Percentiles rank a stretch among this genome's conserved stretches.
These are phyloP conservation scores for Ichthyophthirius multifiliis DNA, from an alignment of 169 alveolate species.

Conservation along the genomic window DNA sequence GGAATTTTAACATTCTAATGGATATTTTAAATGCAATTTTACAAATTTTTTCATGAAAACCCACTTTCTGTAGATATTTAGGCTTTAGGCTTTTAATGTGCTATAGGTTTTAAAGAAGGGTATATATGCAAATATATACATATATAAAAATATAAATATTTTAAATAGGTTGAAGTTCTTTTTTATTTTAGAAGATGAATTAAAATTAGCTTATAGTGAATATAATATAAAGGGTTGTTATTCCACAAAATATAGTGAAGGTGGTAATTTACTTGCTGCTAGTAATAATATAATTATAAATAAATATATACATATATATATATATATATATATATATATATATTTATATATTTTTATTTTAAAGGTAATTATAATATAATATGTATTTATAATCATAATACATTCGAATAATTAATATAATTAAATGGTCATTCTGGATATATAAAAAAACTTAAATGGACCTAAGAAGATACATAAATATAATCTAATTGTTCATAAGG, in stretches of 20 bases:
- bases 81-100: conserved; percentile 31
- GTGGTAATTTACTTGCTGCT: conserved; percentile 6
- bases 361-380: background rate
- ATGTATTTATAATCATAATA: background rate
- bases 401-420: background rate
- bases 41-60: conserved; percentile 24
- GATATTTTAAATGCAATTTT: conserved; percentile 24
- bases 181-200: background rate
- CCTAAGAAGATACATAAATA: background rate
- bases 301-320: too few species aligned
- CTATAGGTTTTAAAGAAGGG: conserved; percentile 39
- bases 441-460: background rate
- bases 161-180: background rate
- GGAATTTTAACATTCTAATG: conserved; percentile 20
- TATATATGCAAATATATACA: background rate
- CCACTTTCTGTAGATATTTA: conserved; percentile 36
- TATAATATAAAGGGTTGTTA: background rate
- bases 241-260: background rate
- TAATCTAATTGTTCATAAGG: background rate
- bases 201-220: background rate
- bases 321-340: background rate
- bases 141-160: too few species aligned
- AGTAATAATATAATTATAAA: background rate
- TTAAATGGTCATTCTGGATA: conserved; percentile 3
- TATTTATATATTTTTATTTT: background rate